These are phyloP conservation scores for Breviolum minutum DNA, from an alignment of 73 alveolate species.

Conservation along the genomic window DNA sequence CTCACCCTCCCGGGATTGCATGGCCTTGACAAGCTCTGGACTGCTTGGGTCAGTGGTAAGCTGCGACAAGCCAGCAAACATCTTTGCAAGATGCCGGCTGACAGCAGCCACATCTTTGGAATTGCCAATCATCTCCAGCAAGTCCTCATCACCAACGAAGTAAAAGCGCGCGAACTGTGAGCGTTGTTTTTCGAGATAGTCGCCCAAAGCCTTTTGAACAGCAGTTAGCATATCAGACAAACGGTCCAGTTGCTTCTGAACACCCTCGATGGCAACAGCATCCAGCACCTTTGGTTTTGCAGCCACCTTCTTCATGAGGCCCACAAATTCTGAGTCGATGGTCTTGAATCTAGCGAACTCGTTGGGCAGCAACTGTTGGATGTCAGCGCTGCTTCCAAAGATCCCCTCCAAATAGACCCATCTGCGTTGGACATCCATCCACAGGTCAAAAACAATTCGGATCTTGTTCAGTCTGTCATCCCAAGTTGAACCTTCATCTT, in stretches of 20 bases:
- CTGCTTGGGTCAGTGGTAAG: conserved; percentile 76
- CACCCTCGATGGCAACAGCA: conserved; percentile 98
- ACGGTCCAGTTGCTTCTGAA: conserved; percentile 99
- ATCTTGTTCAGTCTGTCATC: conserved; percentile 99
- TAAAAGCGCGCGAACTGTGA: conserved; percentile 99
- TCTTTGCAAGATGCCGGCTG: conserved; percentile 99
- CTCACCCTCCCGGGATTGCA: conserved; percentile 99
- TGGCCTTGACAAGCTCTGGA: conserved; percentile 97
- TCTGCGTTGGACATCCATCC: conserved; percentile 99
- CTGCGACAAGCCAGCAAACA: conserved; percentile 95
- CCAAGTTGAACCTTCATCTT: conserved; percentile 92
- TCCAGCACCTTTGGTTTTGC: conserved; percentile 98
- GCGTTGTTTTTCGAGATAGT: conserved; percentile 99
- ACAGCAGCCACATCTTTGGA: conserved; percentile 99
- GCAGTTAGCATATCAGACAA: conserved; percentile 98
- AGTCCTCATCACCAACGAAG: conserved; percentile 99
- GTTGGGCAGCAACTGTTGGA: conserved; percentile 99
- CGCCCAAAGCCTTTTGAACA: conserved; percentile 97
- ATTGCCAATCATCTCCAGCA: conserved; percentile 99
- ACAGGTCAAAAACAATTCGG: conserved; percentile 99
- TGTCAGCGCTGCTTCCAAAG: conserved; percentile 99
- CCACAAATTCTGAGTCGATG: conserved; percentile 98
- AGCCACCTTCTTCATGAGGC: conserved; percentile 99
- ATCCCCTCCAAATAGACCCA: conserved; percentile 99
- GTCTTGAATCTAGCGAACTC: conserved; percentile 99